Evolutionary conservation across 345 rosid genomes (phyloP).

Genomic region (Carallia pectinifolia): DNA sequence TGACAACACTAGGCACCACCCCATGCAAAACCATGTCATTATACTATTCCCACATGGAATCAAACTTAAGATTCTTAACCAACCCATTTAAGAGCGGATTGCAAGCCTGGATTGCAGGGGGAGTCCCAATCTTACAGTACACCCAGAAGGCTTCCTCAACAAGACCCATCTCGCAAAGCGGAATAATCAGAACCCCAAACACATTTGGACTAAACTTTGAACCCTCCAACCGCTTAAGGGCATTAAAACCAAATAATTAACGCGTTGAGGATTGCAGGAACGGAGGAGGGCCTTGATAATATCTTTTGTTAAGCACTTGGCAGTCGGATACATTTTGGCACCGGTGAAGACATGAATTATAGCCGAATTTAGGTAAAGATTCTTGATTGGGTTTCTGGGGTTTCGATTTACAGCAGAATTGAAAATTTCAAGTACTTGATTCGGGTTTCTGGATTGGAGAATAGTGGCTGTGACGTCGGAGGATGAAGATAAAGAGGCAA

Average conservation of each 20-base stretch:
- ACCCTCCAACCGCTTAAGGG: constrained; percentile 31
- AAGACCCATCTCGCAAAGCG: constrained; percentile 48
- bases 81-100: constrained; percentile 53
- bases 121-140: constrained; percentile 32
- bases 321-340: constrained; percentile 37
- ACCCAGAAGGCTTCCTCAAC: constrained; percentile 67
- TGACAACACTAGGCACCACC: constrained; percentile 49
- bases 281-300: constrained; percentile 40
- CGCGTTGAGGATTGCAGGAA: constrained; percentile 27
- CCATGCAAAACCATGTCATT: constrained; percentile 46
- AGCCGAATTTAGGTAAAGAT: constrained; percentile 37
- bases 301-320: constrained; percentile 67
- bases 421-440: constrained; percentile 43
- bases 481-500: constrained; percentile 7
- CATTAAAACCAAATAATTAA: constrained; percentile 34
- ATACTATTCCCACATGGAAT: constrained; percentile 48
- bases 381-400: constrained; percentile 23
- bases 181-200: constrained; percentile 51
- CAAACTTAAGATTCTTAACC: constrained; percentile 40
- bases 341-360: constrained; percentile 31
- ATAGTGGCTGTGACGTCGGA: constrained; percentile 38
- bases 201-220: constrained; percentile 38
- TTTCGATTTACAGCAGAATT: constrained; percentile 22
- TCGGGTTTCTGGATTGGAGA: constrained; percentile 40
- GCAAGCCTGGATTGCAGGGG: constrained; percentile 50